These are phyloP conservation scores for Terfezia claveryi DNA, from an alignment of 495 filamentous ascomycete species.

Conservation along the genomic window DNA sequence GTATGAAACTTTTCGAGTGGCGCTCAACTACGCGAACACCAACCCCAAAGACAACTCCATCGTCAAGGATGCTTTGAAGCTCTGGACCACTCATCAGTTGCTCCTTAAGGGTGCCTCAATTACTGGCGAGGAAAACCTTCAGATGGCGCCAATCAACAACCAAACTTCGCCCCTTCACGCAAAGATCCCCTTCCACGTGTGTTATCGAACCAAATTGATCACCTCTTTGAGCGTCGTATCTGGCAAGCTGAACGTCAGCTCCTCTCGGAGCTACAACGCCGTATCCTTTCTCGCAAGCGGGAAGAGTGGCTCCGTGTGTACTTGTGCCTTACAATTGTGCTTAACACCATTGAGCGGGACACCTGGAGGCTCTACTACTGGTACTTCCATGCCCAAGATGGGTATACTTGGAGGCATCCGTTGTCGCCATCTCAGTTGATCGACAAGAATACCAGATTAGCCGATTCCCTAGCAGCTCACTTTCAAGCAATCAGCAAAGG, in stretches of 20 bases:
- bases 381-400: slow-evolving; percentile 18
- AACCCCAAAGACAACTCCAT: slow-evolving; percentile 15
- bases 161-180: slow-evolving; percentile 7
- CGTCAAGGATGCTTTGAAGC: slow-evolving; percentile 15
- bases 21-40: slow-evolving; percentile 11
- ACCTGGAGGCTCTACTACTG: slow-evolving; percentile 21
- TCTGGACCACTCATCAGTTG: slow-evolving; percentile 17
- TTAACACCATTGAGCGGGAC: slow-evolving; percentile 19
- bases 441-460: slow-evolving; percentile 17
- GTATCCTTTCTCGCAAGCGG: slow-evolving; percentile 18
- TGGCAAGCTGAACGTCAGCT: slow-evolving; percentile 20
- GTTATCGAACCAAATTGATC: slow-evolving; percentile 17
- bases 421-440: slow-evolving; percentile 13
- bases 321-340: slow-evolving; percentile 13
- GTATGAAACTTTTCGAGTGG: slow-evolving; percentile 14
- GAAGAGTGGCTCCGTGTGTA: slow-evolving; percentile 19
- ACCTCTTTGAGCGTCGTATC: slow-evolving; percentile 18
- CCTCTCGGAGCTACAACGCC: slow-evolving; percentile 15
- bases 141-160: slow-evolving; percentile 12
- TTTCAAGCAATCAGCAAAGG: slow-evolving; percentile 20
- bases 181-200: slow-evolving; percentile 15
- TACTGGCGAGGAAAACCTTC: slow-evolving; percentile 14
- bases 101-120: slow-evolving; percentile 15
- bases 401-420: slow-evolving; percentile 17
- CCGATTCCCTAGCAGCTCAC: slow-evolving; percentile 18